Conservation (phyloP, 163 green algal species). For the Volvox carteri region DNA sequence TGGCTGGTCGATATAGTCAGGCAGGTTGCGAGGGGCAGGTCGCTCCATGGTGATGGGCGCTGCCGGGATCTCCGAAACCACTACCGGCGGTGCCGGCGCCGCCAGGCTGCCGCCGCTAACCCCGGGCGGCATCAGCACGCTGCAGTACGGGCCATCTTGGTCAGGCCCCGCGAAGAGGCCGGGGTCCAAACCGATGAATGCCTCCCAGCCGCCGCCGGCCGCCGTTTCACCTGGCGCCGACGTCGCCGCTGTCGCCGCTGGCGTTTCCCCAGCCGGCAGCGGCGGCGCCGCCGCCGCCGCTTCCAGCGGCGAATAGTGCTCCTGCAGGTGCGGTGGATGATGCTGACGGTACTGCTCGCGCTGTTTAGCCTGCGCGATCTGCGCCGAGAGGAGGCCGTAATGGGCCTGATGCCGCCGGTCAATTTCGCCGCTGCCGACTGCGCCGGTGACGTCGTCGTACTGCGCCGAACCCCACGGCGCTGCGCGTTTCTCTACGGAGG, state of each 20-base stretch:
- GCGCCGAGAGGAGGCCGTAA: slow-evolving; percentile 11
- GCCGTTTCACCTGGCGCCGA: background rate
- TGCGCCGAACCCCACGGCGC: background rate
- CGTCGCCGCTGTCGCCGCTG: background rate
- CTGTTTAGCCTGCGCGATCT: slow-evolving; percentile 19
- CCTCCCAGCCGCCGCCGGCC: background rate
- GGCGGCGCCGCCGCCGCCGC: background rate
- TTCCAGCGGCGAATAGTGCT: background rate
- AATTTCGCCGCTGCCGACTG: background rate
- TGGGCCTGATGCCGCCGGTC: background rate
- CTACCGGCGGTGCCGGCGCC: slow-evolving; percentile 1
- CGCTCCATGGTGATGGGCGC: slow-evolving; percentile 17
- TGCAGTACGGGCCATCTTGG: slow-evolving; percentile 41
- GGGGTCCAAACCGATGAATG: background rate
- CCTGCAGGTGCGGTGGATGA: background rate
- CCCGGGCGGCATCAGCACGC: slow-evolving; percentile 40
- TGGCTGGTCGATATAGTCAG: slow-evolving; percentile 11
- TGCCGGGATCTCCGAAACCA: slow-evolving; percentile 35
- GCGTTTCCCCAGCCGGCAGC: background rate
- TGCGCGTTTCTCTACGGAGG: background rate
- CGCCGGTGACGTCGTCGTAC: background rate
- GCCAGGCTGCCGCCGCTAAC: slow-evolving; percentile 41
- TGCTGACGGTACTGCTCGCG: slow-evolving; percentile 7
- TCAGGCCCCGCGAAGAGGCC: background rate
- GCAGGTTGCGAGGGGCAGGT: slow-evolving; percentile 5